Conservation (phyloP, 352 stramenopile genomes). For the Phytopythium helicoides region DNA sequence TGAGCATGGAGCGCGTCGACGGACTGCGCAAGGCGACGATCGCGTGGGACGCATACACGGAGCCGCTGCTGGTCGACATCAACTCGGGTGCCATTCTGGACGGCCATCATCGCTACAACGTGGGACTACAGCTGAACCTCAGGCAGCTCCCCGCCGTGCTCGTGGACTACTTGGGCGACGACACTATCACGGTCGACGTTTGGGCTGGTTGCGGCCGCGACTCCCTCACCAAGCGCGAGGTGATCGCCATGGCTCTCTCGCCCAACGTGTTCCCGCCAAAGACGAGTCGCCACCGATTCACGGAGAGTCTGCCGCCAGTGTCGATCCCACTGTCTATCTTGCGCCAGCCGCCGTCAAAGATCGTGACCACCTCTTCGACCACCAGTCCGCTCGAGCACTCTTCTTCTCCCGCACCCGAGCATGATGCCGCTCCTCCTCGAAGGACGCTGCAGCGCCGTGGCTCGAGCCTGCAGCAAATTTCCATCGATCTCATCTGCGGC, state of each 20-base stretch:
- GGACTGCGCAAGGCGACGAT: slow-evolving; percentile 77
- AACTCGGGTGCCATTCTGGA: slow-evolving; percentile 81
- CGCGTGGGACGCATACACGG: slow-evolving; percentile 79
- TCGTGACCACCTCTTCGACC: slow-evolving; percentile 15
- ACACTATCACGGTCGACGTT: slow-evolving; percentile 72
- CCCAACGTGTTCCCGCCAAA: slow-evolving; percentile 82
- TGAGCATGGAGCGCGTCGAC: slow-evolving; percentile 76
- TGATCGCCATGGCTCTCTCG: slow-evolving; percentile 82
- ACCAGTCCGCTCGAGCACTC: not conserved
- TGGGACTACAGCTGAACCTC: slow-evolving; percentile 65
- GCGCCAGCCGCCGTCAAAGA: slow-evolving; percentile 53
- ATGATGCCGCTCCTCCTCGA: not conserved
- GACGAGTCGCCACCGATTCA: slow-evolving; percentile 83
- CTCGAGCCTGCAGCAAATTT: slow-evolving; percentile 61
- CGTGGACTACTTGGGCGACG: slow-evolving; percentile 78
- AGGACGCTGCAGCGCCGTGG: slow-evolving; percentile 16
- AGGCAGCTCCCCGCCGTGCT: slow-evolving; percentile 75
- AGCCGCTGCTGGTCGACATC: slow-evolving; percentile 77
- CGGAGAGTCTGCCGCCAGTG: slow-evolving; percentile 75
- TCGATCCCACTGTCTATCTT: slow-evolving; percentile 77
- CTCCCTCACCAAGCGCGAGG: slow-evolving; percentile 70
- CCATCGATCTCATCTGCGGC: slow-evolving; percentile 72
- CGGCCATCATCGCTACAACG: slow-evolving; percentile 81
- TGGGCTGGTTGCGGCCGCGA: slow-evolving; percentile 72
- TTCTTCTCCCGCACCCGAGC: not conserved